Evolutionary conservation across 1,284 basidiomycete genomes (phyloP).

Genomic region (Omphalotus olearius): DNA sequence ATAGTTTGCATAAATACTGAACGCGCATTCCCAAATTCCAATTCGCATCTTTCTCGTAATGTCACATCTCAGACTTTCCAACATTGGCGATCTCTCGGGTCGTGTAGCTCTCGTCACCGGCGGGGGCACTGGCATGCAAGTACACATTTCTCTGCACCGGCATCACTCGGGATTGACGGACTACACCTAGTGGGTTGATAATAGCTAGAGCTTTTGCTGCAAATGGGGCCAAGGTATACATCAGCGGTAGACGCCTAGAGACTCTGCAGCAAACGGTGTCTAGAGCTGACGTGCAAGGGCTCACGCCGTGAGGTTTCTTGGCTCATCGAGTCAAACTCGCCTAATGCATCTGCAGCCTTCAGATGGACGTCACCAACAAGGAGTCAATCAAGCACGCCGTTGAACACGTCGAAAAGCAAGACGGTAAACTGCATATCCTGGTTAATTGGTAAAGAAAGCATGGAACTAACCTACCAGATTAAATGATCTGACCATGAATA

Average conservation of each 20-base stretch:
- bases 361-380: conserved; percentile 13
- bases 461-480: no score
- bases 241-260: conserved; percentile 24
- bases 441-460: conserved; percentile 25
- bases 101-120: conserved; percentile 14
- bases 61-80: no score
- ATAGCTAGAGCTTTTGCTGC: conserved; percentile 31
- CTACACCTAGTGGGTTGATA: conserved; percentile 26
- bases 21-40: no score
- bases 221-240: conserved; percentile 39
- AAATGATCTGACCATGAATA: background rate
- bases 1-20: no score
- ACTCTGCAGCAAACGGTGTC: conserved; percentile 19
- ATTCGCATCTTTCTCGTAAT: no score
- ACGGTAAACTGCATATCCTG: conserved; percentile 29
- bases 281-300: conserved; percentile 3
- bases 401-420: conserved; percentile 19
- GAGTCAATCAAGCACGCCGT: conserved; percentile 22
- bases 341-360: background rate
- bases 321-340: background rate
- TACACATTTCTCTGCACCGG: background rate
- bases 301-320: conserved; percentile 1
- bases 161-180: background rate
- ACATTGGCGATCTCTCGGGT: background rate
- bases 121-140: conserved; percentile 24